Base-by-base conservation (phyloP, 1,139 yeast genomes). In the Saccharomyces hybrid region DNA sequence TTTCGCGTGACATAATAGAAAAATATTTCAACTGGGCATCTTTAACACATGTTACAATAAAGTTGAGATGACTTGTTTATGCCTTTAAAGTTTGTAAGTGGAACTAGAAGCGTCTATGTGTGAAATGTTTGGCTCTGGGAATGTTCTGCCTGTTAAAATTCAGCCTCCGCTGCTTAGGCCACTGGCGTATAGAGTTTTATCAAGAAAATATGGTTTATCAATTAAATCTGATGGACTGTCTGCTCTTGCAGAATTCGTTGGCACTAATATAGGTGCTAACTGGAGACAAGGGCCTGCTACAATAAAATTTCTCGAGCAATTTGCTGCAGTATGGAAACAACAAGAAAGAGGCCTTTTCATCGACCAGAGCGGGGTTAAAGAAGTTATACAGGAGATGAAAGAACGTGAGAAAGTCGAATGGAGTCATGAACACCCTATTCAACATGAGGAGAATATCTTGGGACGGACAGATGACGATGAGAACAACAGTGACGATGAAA, bases 161-260 rank as follows among this genome's bases (percentile, higher is more conserved):
- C 87, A 83, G 55, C 89, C 96, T 0, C 80, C 93, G 0, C 88
- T 88, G 67, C 75, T 93, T 42, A 78, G 99, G 50, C 99, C 99
- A 0, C 74, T 91, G 50, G 98, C 97, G 0, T 93, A 91, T 69
- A 76, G 99, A 48, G 80, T 91, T 1, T 72, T 93, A 19, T 88
- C 98, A 3, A 93, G 90, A 71, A 93, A 93, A 67, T 93, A 90
- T 69, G 97, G 97, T 0, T 77, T 93, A 28, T 91, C 91, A 67
- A 80, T 93, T 59, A 90, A 93, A 64, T 84, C 97, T 0, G 86
- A 88, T 58, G 98, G 97, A 0, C 75, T 93, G 25, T 79, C 78
- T 49, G 78, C 80, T 1, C 74, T 93, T 50, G 88, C 97, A 0
- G 84, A 83, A 25, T 79, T 80, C 54, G 77, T 93, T 44, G 93